Percentiles rank a stretch among this genome's conserved stretches.
These are phyloP conservation scores for Nelumbo lutea DNA, from an alignment of 164 flowering plant genomes.

Conservation along the genomic window DNA sequence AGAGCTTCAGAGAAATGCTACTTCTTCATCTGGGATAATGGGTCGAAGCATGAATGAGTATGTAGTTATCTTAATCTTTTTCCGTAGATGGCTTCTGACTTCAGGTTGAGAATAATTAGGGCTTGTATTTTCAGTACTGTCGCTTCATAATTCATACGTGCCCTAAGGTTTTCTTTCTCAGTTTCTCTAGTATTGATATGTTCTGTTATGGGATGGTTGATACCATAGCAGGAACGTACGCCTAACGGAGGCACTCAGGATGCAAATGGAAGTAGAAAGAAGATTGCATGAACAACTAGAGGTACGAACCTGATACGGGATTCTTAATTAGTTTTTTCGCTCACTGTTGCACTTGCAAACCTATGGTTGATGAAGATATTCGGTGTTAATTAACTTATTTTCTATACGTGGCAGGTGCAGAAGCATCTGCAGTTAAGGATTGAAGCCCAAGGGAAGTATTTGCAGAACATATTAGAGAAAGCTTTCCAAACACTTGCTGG, in stretches of 20 bases:
- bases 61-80: slow-evolving; percentile 19
- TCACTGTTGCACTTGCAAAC: not conserved
- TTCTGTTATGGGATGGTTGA: not conserved
- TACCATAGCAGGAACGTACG: slow-evolving; percentile 43
- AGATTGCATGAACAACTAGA: slow-evolving; percentile 93
- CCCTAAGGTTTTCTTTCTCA: not conserved
- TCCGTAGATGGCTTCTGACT: not conserved
- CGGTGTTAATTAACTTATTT: too few species aligned
- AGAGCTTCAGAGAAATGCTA: slow-evolving; percentile 70
- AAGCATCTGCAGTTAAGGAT: slow-evolving; percentile 87
- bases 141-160: not conserved
- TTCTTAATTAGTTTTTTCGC: not conserved
- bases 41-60: slow-evolving; percentile 81
- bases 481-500: slow-evolving; percentile 89
- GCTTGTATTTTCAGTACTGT: not conserved
- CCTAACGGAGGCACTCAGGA: slow-evolving; percentile 60
- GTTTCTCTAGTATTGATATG: not conserved
- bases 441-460: slow-evolving; percentile 98
- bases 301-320: slow-evolving; percentile 34
- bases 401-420: slow-evolving; percentile 55
- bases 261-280: slow-evolving; percentile 98
- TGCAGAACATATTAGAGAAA: slow-evolving; percentile 89
- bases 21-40: slow-evolving; percentile 74
- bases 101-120: not conserved
- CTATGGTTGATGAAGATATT: too few species aligned